Conservation (phyloP, 768 basidiomycete species). For the Porpolomopsis calyptriformis region DNA sequence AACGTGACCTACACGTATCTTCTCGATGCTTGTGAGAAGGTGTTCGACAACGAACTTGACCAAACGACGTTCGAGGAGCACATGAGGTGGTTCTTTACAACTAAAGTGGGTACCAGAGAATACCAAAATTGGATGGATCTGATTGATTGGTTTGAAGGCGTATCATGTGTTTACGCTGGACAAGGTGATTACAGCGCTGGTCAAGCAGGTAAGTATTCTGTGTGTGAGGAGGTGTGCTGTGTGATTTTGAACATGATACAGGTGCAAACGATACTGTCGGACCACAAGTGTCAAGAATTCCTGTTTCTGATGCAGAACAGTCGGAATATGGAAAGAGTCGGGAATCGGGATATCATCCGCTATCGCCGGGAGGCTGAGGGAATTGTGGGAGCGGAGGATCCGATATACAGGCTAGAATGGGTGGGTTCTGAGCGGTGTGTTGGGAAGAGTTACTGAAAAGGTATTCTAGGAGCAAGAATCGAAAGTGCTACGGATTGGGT, state of each 20-base stretch:
- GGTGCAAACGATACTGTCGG: slow-evolving; percentile 81
- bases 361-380: slow-evolving; percentile 75
- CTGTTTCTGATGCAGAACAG: slow-evolving; percentile 64
- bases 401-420: slow-evolving; percentile 74
- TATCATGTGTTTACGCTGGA: slow-evolving; percentile 91
- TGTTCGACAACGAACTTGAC: slow-evolving; percentile 91
- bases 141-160: slow-evolving; percentile 45
- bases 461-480: slow-evolving; percentile 40
- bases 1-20: slow-evolving; percentile 83
- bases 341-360: slow-evolving; percentile 57
- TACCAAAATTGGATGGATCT: slow-evolving; percentile 10
- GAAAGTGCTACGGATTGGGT: slow-evolving; percentile 48
- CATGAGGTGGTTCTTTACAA: slow-evolving; percentile 89
- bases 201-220: slow-evolving; percentile 71
- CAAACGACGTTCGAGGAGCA: slow-evolving; percentile 90
- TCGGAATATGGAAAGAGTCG: slow-evolving; percentile 41
- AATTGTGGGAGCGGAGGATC: slow-evolving; percentile 64
- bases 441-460: slow-evolving; percentile 6
- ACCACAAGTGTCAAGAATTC: slow-evolving; percentile 80
- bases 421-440: slow-evolving; percentile 31
- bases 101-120: slow-evolving; percentile 41
- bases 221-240: not conserved
- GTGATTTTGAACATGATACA: slow-evolving; percentile 19
- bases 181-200: slow-evolving; percentile 76
- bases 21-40: slow-evolving; percentile 81